A percentile compares a stretch with the other conserved stretches of the same genome.
phyloP scores from a whole-genome alignment of 2,329 filamentous ascomycete genomes.

The Clarireedia paspali region DNA sequence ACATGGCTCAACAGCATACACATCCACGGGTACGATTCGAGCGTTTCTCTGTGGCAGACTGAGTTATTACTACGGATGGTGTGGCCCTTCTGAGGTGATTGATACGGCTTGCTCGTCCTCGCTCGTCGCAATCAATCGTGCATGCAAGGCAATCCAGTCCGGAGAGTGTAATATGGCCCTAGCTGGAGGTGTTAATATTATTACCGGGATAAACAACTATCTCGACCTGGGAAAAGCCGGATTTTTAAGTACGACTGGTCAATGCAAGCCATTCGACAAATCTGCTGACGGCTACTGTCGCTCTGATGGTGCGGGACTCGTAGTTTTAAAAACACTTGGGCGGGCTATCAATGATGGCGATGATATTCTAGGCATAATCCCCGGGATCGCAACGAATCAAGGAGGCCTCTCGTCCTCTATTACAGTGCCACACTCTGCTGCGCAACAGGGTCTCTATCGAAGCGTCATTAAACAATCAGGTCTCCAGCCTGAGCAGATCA shows the following conservation, averaged over 20 bases:
- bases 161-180: constrained; percentile 10
- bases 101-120: constrained; percentile 35
- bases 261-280: constrained; percentile 34
- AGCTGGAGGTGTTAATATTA: constrained; percentile 2
- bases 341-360: constrained; percentile 50
- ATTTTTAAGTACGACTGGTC: constrained; percentile 12
- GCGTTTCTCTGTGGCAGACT: constrained; percentile 34
- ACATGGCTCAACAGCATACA: constrained; percentile 3
- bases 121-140: constrained; percentile 30
- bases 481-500: constrained; percentile 31
- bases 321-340: constrained; percentile 54
- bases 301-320: constrained; percentile 47
- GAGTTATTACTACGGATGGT: constrained; percentile 34
- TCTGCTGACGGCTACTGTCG: constrained; percentile 18
- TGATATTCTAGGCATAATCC: constrained; percentile 46
- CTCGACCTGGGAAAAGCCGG: constrained; percentile 37
- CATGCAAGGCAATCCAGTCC: constrained; percentile 15
- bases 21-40: constrained; percentile 27
- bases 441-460: constrained; percentile 38
- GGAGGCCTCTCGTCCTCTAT: constrained; percentile 40
- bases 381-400: constrained; percentile 38
- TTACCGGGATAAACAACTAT: constrained; percentile 29
- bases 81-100: constrained; percentile 31
- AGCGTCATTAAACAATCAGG: constrained; percentile 36
- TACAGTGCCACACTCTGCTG: constrained; percentile 41